phyloP scores from a whole-genome alignment of 2,329 filamentous ascomycete genomes.

The Cercospora zeae-maydis region DNA sequence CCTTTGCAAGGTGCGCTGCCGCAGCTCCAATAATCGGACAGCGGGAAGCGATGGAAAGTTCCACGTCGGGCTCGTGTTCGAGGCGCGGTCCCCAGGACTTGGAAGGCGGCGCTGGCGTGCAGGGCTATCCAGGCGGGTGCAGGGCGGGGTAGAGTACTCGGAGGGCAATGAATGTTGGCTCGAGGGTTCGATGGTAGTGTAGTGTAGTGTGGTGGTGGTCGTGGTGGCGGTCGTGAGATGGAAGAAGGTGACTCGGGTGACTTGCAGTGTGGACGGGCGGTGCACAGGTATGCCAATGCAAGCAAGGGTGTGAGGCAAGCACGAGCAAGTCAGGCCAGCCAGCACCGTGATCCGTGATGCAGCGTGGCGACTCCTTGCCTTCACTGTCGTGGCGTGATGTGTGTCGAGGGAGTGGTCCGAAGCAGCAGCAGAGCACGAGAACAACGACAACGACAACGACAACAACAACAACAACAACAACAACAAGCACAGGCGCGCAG shows the following conservation, averaged over 20 bases:
- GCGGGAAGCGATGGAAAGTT: not conserved
- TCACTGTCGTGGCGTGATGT: not conserved
- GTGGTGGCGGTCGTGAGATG: not conserved
- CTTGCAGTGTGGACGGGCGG: not conserved
- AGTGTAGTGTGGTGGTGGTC: no score
- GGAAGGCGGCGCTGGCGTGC: not conserved
- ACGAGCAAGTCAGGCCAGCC: not conserved
- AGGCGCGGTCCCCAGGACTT: not conserved
- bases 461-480: not conserved
- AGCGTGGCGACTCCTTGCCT: not conserved
- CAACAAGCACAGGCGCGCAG: not conserved
- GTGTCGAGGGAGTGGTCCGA: not conserved
- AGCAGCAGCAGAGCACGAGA: no score
- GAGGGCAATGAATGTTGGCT: slow-evolving; percentile 7
- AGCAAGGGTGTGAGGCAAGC: slow-evolving; percentile 7
- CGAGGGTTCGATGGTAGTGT: no score
- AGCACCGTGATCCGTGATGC: no score
- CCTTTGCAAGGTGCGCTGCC: not conserved
- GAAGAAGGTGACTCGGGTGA: not conserved
- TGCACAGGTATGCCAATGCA: not conserved
- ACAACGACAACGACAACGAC: not conserved
- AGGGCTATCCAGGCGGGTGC: not conserved
- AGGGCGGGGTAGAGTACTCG: not conserved
- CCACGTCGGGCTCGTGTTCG: slow-evolving; percentile 2
- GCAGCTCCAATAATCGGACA: not conserved